Evolutionary conservation across 192 early-diverging fungal species (phyloP).

Genomic region (Gryganskiella cystojenkinii): DNA sequence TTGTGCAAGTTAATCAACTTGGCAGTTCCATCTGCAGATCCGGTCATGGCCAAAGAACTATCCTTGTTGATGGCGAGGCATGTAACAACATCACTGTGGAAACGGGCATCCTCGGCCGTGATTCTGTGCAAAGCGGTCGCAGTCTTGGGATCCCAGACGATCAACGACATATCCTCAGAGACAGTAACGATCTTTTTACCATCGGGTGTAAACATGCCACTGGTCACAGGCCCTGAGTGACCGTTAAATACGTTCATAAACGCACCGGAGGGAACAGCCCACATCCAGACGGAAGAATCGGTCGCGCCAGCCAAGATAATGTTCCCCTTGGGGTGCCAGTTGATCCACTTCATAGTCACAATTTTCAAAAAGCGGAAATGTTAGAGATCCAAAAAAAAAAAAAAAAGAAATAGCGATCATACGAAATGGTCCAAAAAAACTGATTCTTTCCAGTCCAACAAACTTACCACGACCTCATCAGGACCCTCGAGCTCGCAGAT

Average conservation of each 20-base stretch:
- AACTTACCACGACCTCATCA: conserved; percentile 83
- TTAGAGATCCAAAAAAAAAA: not conserved
- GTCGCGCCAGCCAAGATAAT: conserved; percentile 89
- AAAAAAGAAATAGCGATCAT: not conserved
- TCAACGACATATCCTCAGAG: conserved; percentile 83
- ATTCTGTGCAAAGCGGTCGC: conserved; percentile 74
- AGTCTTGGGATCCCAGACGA: conserved; percentile 95
- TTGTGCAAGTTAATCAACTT: conserved; percentile 80
- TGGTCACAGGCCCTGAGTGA: conserved; percentile 84
- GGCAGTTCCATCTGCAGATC: conserved; percentile 82
- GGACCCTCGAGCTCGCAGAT: conserved; percentile 86
- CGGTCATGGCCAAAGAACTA: conserved; percentile 82
- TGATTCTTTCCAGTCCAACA: not conserved
- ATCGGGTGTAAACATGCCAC: conserved; percentile 91
- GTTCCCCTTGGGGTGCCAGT: conserved; percentile 96
- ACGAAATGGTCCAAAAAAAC: not conserved
- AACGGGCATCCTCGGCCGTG: conserved; percentile 79
- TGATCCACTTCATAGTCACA: conserved; percentile 90
- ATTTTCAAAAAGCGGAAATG: not conserved
- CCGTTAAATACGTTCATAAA: conserved; percentile 97
- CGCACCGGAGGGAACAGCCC: conserved; percentile 86
- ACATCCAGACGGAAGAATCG: conserved; percentile 98
- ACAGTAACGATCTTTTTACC: conserved; percentile 90
- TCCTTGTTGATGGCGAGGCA: conserved; percentile 80
- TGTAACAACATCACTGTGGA: conserved; percentile 85